Evolutionary conservation across 352 stramenopile genomes (phyloP).

Genomic region (Aphanomyces stellatus): DNA sequence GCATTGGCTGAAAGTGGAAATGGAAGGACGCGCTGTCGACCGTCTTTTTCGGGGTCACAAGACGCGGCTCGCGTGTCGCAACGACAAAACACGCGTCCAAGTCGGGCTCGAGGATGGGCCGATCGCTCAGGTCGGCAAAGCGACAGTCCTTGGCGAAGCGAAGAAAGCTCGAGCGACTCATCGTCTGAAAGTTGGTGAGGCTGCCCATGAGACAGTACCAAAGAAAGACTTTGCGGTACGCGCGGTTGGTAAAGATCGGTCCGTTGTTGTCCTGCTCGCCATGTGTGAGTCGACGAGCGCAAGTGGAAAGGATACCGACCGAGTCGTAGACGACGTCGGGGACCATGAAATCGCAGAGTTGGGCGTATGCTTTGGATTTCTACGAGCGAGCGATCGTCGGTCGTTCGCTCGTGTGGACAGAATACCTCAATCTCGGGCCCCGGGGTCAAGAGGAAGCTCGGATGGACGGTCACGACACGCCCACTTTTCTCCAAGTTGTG

Average conservation of each 20-base stretch:
- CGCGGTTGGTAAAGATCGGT: constrained; percentile 38
- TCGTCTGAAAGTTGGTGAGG: constrained; percentile 54
- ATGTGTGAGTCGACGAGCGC: not conserved
- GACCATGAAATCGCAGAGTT: constrained; percentile 24
- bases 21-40: not conserved
- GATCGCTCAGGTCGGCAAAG: constrained; percentile 29
- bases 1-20: constrained; percentile 14
- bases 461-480: constrained; percentile 12
- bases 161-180: constrained; percentile 48
- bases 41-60: no score
- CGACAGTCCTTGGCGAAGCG: constrained; percentile 57
- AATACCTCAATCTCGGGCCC: not conserved
- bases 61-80: not conserved
- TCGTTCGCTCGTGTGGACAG: not conserved
- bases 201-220: constrained; percentile 56
- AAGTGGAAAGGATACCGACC: not conserved
- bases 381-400: not conserved
- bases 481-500: constrained; percentile 11
- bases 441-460: constrained; percentile 13
- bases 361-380: constrained; percentile 20
- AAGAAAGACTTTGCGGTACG: constrained; percentile 52
- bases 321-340: constrained; percentile 17
- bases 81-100: constrained; percentile 32
- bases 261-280: constrained; percentile 15
- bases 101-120: constrained; percentile 41